Base-by-base conservation (phyloP, 2,329 filamentous ascomycete genomes). In the Monilinia fructicola region DNA sequence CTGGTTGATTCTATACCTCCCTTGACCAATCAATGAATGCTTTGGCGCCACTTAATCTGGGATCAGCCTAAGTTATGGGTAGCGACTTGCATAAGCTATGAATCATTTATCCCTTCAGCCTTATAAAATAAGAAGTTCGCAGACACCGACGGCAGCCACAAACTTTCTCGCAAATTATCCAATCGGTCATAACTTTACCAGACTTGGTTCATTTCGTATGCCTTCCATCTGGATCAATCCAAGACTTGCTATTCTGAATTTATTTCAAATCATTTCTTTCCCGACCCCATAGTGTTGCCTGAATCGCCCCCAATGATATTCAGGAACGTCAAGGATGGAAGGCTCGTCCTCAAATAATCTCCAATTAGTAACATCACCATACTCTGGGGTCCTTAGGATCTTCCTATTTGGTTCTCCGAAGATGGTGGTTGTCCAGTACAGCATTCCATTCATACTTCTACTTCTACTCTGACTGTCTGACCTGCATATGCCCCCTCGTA, bases 401-500 rank as follows among this genome's bases (percentile, higher is more conserved):
- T 61, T 53, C 48, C 64, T 61, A 4, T 65, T 61, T 52, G 31
- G 54, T 14, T 65, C 48, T 65, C 64, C 54, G 54, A 61, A 9
- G 6, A 52, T 38, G 26, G 38, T 65, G 35, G 35, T 38, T 52
- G 23, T 50, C 21, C 56, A 52, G 31, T 50, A 44, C 54, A 52
- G 35, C 44, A 23, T 65, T 28, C 28, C 46, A 28, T 46, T 61
- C 40, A 26, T 23, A 31, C 23, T 38, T 61, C 6, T 18, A 61
- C 64, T 26, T 12, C n/a, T 65, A 65, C 64, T 54, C 26, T 14
- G 35, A 26, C 46, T 60, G 46, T 65, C 54, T 65, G 54, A 60
- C 64, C 58, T 65, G 64, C 64, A 65, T 61, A 53, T 54, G 52
- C 26, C 54, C 26, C 54, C 64, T 53, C 46, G 50, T 53, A 61